Conservation (phyloP, 208 protist genomes). For the Kentomonas sorsogonicus region DNA sequence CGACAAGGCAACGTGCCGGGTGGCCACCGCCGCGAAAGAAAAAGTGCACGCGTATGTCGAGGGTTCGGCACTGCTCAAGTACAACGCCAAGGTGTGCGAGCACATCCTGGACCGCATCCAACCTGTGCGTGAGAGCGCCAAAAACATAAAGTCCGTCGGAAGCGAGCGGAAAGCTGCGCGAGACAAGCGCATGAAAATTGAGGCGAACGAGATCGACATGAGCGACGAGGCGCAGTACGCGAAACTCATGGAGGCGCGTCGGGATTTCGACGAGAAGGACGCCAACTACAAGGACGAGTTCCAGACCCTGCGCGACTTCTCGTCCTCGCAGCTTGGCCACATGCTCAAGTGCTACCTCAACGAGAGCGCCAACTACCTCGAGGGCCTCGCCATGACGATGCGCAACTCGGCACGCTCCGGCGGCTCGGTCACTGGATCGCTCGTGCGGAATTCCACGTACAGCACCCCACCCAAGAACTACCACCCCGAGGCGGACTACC, state of each 20-base stretch:
- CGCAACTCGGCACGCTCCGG: constrained; percentile 23
- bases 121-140: constrained; percentile 27
- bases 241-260: constrained; percentile 18
- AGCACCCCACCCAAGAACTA: too few relatives aligned
- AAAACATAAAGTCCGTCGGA: constrained; percentile 16
- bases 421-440: too few relatives aligned
- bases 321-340: constrained; percentile 35
- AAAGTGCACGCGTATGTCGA: constrained; percentile 19
- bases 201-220: constrained; percentile 21
- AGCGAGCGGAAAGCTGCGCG: constrained; percentile 24
- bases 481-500: too few relatives aligned
- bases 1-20: constrained; percentile 18
- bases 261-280: constrained; percentile 31
- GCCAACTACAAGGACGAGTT: constrained; percentile 31
- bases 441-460: too few relatives aligned
- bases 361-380: constrained; percentile 26
- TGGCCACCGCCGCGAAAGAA: constrained; percentile 12
- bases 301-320: constrained; percentile 31
- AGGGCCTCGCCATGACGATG: constrained; percentile 17
- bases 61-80: constrained; percentile 5
- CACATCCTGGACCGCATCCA: constrained; percentile 16
- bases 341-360: constrained; percentile 26
- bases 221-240: constrained; percentile 29
- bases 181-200: constrained; percentile 27
- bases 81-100: constrained; percentile 16